Base-by-base conservation (phyloP, 352 stramenopile species). In the Globisporangium canariense region DNA sequence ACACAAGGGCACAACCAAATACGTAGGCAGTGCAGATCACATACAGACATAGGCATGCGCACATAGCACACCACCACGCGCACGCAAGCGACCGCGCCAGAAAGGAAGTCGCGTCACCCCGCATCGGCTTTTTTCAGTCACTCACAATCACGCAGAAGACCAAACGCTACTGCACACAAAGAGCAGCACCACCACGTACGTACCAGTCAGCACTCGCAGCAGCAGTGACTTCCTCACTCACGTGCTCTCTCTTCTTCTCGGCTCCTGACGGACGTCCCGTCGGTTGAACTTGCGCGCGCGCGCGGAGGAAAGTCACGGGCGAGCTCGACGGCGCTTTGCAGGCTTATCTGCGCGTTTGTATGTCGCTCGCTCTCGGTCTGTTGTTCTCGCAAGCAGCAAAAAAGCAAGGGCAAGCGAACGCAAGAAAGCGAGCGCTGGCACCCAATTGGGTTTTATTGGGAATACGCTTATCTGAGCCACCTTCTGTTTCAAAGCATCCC, bases 311-410 rank as follows among this genome's bases (percentile, higher is more conserved):
- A 25, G 49, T 3, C 25, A 55, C 32, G 50, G 30, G 38, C 20
- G 30, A 50, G 43, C 43, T 25, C 43, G 28, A 45, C 52, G 52
- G 52, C 52, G 52, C 52, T 58, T 25, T 58, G 52, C 52, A 36
- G 38, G n/a, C 38, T 58, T 58, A 45, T 58, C 30, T 58, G 52
- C 52, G 52, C 52, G 52, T 58, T 58, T 58, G 52, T 58, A 58
- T 58, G 52, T 58, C 30, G 52, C 52, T 50, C 45, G 38, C 38
- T 46, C 41, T 18, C 41, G 18, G 38, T 43, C 6, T 45, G 14
- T 20, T 47, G 51, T 57, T 57, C 51, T 57, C 51, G 51, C 51
- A 56, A 56, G 16, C 49, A 34, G 18, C 28, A 18, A 56, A 55
- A 55, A 55, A 14, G 6, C 30, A 56, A 38, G 20, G 25, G 25